Percentiles rank a stretch among this genome's conserved stretches.
phyloP scores from a whole-genome alignment of 2,329 filamentous ascomycete species.

The Penicillium sp. region DNA sequence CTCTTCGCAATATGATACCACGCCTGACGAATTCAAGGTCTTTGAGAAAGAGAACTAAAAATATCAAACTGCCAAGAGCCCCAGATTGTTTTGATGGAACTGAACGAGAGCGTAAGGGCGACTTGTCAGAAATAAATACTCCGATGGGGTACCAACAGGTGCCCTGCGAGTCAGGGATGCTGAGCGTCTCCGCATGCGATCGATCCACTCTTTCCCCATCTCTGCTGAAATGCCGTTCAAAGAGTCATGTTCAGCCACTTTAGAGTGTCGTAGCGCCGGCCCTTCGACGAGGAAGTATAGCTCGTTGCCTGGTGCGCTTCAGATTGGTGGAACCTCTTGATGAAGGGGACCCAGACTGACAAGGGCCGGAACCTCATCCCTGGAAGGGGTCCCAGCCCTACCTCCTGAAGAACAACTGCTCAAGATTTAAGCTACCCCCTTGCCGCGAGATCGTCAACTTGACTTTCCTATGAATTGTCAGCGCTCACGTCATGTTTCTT shows the following conservation, averaged over 20 bases:
- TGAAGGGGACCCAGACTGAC: neutral
- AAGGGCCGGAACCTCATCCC: neutral
- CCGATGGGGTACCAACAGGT: neutral
- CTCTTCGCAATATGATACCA: no score
- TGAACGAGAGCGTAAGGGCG: neutral
- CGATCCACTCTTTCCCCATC: neutral
- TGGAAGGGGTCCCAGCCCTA: neutral
- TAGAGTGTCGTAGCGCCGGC: neutral
- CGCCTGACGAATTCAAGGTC: no score
- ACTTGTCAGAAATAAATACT: conserved; percentile 1
- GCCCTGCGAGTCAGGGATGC: neutral
- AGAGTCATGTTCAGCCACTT: neutral
- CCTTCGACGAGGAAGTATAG: conserved; percentile 1
- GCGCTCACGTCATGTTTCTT: conserved; percentile 25
- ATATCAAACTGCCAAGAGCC: neutral
- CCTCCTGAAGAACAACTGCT: neutral
- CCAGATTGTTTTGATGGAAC: neutral
- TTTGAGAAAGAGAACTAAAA: neutral
- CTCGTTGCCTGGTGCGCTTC: neutral
- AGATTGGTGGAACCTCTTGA: conserved; percentile 18
- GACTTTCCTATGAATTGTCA: neutral
- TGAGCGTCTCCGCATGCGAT: neutral
- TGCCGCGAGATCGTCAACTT: conserved; percentile 7
- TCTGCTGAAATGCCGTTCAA: neutral
- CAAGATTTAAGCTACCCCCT: conserved; percentile 6